Percentiles rank a stretch among this genome's conserved stretches.
These are phyloP conservation scores for Sedum album DNA, from an alignment of 164 flowering plant genomes.

Conservation along the genomic window DNA sequence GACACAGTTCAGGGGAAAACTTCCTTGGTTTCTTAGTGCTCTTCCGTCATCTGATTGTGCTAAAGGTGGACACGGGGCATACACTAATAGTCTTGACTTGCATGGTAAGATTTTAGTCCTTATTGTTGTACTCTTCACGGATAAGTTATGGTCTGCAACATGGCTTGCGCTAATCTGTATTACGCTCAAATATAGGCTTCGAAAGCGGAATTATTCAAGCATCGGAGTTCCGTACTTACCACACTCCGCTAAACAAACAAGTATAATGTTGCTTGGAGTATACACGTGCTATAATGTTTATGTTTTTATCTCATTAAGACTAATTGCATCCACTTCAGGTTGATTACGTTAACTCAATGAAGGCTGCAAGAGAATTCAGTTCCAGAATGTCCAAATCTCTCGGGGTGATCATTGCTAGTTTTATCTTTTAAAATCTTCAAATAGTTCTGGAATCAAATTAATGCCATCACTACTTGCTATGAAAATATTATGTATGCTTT, in stretches of 20 bases:
- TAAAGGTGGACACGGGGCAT: constrained; percentile 99
- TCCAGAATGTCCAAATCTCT: constrained; percentile 70
- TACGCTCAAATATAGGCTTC: constrained; percentile 20
- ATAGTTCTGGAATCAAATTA: background rate
- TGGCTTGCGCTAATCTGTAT: background rate
- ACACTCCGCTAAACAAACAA: constrained; percentile 96
- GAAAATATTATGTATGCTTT: background rate
- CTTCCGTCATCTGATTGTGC: constrained; percentile 97
- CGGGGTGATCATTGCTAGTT: constrained; percentile 33
- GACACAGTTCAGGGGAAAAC: constrained; percentile 73
- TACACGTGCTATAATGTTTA: background rate
- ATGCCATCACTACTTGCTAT: background rate
- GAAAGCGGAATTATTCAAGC: constrained; percentile 52
- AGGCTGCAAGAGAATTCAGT: constrained; percentile 85
- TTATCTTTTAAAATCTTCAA: background rate
- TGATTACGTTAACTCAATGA: constrained; percentile 85
- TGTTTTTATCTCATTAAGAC: background rate
- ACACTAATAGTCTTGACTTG: constrained; percentile 73
- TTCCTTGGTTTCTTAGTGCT: constrained; percentile 94
- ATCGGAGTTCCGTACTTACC: constrained; percentile 95
- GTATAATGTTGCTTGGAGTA: constrained; percentile 25
- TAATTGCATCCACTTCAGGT: constrained; percentile 28
- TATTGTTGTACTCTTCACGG: background rate
- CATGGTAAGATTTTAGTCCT: constrained; percentile 38
- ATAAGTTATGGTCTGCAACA: background rate